phyloP scores from a whole-genome alignment of 1,284 basidiomycete genomes.

The Microbotryum silenes-acaulis region DNA sequence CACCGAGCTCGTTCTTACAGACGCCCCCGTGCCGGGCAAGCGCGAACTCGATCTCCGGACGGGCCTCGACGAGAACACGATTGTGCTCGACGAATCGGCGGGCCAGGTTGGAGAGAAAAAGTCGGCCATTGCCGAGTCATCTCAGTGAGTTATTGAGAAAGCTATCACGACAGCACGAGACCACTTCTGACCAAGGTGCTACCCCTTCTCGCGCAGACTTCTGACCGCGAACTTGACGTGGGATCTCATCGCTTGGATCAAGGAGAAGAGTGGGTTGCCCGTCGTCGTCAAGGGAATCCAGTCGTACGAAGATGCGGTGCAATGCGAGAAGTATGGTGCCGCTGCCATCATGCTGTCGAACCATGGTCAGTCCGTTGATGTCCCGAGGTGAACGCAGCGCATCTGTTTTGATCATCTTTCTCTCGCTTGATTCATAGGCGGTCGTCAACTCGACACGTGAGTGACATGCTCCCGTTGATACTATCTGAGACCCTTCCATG shows the following conservation, averaged over 20 bases:
- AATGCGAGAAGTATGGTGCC: conserved; percentile 41
- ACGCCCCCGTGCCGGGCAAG: conserved; percentile 75
- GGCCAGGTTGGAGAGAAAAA: conserved; percentile 2
- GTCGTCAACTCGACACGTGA: conserved; percentile 20
- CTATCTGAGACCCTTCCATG: neutral
- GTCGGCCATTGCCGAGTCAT: conserved; percentile 10
- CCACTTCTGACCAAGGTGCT: no score
- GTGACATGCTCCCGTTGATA: neutral
- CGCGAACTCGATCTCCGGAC: conserved; percentile 62
- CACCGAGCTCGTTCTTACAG: conserved; percentile 36
- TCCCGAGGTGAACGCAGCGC: conserved; percentile 38
- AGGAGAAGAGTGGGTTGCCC: conserved; percentile 11
- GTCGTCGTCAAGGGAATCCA: conserved; percentile 38
- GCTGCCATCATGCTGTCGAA: conserved; percentile 42
- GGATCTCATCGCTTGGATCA: conserved; percentile 16
- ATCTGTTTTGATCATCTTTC: conserved; percentile 36
- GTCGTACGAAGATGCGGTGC: conserved; percentile 39
- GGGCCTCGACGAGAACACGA: conserved; percentile 36
- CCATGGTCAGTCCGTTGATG: conserved; percentile 41
- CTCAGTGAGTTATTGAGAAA: conserved; percentile 5
- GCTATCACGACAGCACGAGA: no score
- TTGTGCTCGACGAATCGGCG: conserved; percentile 1
- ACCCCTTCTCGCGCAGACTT: no score
- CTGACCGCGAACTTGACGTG: conserved; percentile 13
- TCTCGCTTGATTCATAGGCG: conserved; percentile 32